Conservation (phyloP, 192 early-diverging fungal genomes). For the Backusella westeae region DNA sequence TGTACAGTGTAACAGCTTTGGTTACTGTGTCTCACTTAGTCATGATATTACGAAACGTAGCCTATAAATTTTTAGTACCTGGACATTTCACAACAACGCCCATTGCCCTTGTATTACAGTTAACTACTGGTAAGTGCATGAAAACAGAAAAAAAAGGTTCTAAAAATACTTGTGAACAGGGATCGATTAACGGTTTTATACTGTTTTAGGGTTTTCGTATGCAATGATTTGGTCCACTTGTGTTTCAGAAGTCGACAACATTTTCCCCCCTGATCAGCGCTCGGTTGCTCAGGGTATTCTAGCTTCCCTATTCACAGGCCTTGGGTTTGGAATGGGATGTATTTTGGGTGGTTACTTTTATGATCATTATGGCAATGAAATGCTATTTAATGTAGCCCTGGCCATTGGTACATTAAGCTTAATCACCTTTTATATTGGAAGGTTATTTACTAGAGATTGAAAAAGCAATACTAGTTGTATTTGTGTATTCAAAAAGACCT, state of each 20-base stretch:
- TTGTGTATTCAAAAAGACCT: too few relatives aligned
- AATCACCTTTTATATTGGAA: constrained; percentile 8
- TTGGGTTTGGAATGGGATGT: constrained; percentile 33
- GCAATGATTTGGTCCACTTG: constrained; percentile 34
- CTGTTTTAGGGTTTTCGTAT: constrained; percentile 17
- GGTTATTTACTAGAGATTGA: background rate
- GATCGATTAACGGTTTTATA: background rate
- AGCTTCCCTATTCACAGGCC: constrained; percentile 27
- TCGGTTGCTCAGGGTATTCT: constrained; percentile 34
- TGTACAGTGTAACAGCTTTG: constrained; percentile 23
- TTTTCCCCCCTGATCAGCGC: constrained; percentile 31
- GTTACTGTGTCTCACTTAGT: constrained; percentile 25
- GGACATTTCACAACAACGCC: constrained; percentile 3
- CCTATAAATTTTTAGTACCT: constrained; percentile 18
- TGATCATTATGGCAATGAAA: constrained; percentile 17
- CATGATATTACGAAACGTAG: constrained; percentile 17
- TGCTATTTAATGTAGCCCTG: constrained; percentile 11
- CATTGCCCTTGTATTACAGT: constrained; percentile 22
- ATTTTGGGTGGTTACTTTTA: constrained; percentile 29
- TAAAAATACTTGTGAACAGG: background rate
- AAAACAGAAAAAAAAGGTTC: background rate
- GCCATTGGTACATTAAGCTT: constrained; percentile 9
- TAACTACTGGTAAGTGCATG: constrained; percentile 16
- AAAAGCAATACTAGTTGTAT: background rate
- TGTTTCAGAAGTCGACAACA: constrained; percentile 30